Conservation (phyloP, 2,329 filamentous ascomycete species). For the Talaromyces piceae region DNA sequence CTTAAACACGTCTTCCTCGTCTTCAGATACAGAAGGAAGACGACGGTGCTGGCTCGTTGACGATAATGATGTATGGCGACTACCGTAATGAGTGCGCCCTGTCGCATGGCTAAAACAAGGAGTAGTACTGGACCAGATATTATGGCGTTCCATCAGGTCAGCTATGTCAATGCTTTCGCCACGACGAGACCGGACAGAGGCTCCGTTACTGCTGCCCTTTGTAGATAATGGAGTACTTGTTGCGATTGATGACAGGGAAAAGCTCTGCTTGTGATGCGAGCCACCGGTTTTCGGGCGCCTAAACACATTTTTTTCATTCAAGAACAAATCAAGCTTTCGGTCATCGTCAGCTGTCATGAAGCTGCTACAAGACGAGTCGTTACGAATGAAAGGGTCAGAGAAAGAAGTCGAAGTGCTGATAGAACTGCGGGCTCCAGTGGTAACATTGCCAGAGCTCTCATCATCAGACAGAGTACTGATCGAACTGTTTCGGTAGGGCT, state of each 20-base stretch:
- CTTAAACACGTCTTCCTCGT: slow-evolving; percentile 8
- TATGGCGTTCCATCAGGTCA: slow-evolving; percentile 8
- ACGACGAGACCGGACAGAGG: slow-evolving; percentile 1
- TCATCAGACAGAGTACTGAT: slow-evolving; percentile 4
- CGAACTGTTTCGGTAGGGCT: not conserved
- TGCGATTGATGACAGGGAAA: slow-evolving; percentile 7
- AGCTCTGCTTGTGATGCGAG: slow-evolving; percentile 7
- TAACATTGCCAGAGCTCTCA: not conserved
- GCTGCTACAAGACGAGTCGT: slow-evolving; percentile 5
- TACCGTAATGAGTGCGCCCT: not conserved
- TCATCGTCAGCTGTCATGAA: not conserved
- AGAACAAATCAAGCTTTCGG: not conserved
- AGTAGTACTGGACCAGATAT: slow-evolving; percentile 3
- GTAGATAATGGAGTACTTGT: not conserved
- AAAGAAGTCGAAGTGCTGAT: slow-evolving; percentile 5
- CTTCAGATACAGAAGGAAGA: slow-evolving; percentile 6
- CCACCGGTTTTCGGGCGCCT: not conserved
- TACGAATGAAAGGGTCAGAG: slow-evolving; percentile 1
- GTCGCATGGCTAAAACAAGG: not conserved
- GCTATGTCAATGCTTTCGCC: slow-evolving; percentile 6
- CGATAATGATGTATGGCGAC: slow-evolving; percentile 2
- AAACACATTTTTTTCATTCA: not conserved
- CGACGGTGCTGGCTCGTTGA: slow-evolving; percentile 6
- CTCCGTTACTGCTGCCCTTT: not conserved
- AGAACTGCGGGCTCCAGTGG: not conserved